Evolutionary conservation across 306 rosid genomes (phyloP), one percentile per base, ranked within the genome.

Genomic region (Vigna nakashimae): DNA sequence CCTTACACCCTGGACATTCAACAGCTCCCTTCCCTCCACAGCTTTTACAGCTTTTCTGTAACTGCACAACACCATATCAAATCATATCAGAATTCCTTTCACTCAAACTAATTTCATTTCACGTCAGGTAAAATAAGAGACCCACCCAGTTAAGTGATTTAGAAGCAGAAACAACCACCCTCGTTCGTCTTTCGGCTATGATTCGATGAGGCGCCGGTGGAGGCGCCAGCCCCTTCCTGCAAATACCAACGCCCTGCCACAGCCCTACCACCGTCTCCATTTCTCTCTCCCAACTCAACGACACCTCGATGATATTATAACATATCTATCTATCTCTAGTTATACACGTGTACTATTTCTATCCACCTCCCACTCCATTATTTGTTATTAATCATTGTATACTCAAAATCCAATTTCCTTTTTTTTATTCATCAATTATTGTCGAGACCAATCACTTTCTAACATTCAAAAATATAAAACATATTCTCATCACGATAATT

Each of bases 1-100:
- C 98, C 97, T 90, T 89, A 69, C 97, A 94, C 50, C 98, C 98
- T 6, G 87, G 84, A 73, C 98, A 94, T 20, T 94, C 96, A 6
- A 91, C 80, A 26, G 91, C 96, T 16, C 96, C 96, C 86, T 88
- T 84, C 62, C 93, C 96, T 73, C 86, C 18, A 63, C 98, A 94
- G 42, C 46, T 78, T 78, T 76, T 22, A 71, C 97, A 91, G 53
- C 81, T 48, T 69, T 84, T 90, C 4, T 87, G 57, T 32, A 90
- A 17, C 96, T 88, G 84, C 84, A 82, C 4, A 4, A 43, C 36
- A 42, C 2, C 9, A 38, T 1, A 38, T 6, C 9, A 6, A 1
- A 38, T 7, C 9, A 38, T 1, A 38, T 38, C 2, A 38, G 13
- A 8, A 42, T 42, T 30, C 34, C 34, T 3, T 30, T 30, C 34